Base-by-base conservation (phyloP, 768 basidiomycete genomes). In the Filobasidium floriforme region DNA sequence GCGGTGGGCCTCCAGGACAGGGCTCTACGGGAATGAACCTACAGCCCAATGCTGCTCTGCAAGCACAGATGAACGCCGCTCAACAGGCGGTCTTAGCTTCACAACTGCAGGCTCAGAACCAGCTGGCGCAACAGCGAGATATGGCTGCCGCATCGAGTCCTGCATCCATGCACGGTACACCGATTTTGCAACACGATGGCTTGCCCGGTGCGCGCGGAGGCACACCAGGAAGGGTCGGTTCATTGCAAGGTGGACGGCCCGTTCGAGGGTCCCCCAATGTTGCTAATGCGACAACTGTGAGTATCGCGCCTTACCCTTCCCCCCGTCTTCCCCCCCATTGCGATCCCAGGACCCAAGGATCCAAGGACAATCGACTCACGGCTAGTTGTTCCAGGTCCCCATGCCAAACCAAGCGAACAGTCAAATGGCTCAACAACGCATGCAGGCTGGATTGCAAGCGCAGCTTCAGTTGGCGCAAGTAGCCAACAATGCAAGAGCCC, bases 391-490 rank as follows among this genome's bases (percentile, higher is more conserved):
- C 6, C 54, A 57, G 54, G 15, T 28, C 24, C 22, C 14, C 6
- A 28, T 57, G 19, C 54, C 46, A 15, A 22, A 28, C 15, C 54
- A 57, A 24, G 15, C 54, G 18, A 57, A 57, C 54, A 57, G 15
- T 32, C 18, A 3, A 51, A 19, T 51, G 46, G 3, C 32, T 9
- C 15, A 44, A 32, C 65, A 66, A 28, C 44, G 51, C 28, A 52
- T 66, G 51, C 43, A 60, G 7, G 60, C 61, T 22, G 46, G 59
- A 15, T 60, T 65, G 26, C 64, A 65, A 46, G 64, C 59, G 18
- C 64, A 65, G 46, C 26, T 57, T 15, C 54, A 57, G 54, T 43
- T 65, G 1, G 59, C 64, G 26, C 64, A 65, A 51, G 59, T 65
- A 15, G 59, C 57, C 24, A 57, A 65, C 46, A 44, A 59, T 37